Percentiles rank a stretch among this genome's conserved stretches.
phyloP scores from a whole-genome alignment of 2,329 filamentous ascomycete genomes.

The Dothistroma pini region DNA sequence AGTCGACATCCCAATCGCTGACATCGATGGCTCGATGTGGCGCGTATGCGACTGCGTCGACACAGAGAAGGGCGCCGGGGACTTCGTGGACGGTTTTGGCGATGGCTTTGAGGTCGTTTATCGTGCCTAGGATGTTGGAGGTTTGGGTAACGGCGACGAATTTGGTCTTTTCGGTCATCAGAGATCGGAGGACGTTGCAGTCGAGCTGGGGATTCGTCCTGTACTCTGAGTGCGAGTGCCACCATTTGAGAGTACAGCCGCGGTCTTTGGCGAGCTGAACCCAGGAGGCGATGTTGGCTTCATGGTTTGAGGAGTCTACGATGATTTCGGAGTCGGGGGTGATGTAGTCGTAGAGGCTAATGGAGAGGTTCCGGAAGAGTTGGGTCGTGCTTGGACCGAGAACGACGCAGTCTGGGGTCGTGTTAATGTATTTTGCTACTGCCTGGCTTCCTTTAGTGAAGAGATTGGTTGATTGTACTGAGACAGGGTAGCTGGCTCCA shows the following conservation, averaged over 20 bases:
- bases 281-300: constrained; percentile 74
- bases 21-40: constrained; percentile 71
- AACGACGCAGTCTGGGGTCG: constrained; percentile 63
- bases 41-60: constrained; percentile 74
- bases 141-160: constrained; percentile 71
- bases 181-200: constrained; percentile 51
- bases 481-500: constrained; percentile 64
- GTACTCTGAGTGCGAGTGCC: constrained; percentile 46
- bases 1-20: constrained; percentile 64
- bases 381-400: constrained; percentile 73
- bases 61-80: constrained; percentile 60
- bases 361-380: constrained; percentile 66
- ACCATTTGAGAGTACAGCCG: constrained; percentile 66
- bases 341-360: constrained; percentile 55
- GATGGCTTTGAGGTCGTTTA: constrained; percentile 60
- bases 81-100: constrained; percentile 50
- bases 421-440: constrained; percentile 68
- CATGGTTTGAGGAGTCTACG: constrained; percentile 69
- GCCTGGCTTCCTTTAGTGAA: constrained; percentile 61
- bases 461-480: constrained; percentile 56
- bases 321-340: constrained; percentile 57
- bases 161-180: constrained; percentile 62
- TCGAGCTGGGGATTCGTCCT: constrained; percentile 57
- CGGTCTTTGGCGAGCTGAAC: constrained; percentile 61
- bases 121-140: constrained; percentile 69